Base-by-base conservation (phyloP, 768 basidiomycete species). In the Rhizopogon roseolus region DNA sequence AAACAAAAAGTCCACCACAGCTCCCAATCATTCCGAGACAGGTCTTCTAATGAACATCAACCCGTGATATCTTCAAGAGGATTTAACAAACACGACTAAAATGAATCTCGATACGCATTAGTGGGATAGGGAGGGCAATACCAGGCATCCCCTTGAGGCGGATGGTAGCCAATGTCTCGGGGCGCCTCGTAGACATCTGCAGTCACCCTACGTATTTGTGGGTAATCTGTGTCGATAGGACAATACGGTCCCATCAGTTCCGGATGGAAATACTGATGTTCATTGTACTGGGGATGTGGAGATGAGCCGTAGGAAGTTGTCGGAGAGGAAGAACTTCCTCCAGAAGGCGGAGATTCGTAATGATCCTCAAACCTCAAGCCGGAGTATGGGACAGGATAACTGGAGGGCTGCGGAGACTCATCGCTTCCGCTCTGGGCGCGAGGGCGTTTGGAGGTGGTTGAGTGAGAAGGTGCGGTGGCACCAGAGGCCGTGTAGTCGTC, bases 401-500 rank as follows among this genome's bases (percentile, higher is more conserved):
- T 16, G 25, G 46, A 5, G 5, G 34, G 22, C 19, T 48, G 46
- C 5, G 32, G 14, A 10, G 34, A 37, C 1, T 22, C 46, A 5
- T 36, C 19, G 19, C 34, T 10, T 16, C 34, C 14, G 29, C 46
- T 48, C 8, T 19, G 22, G 32, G 34, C 45, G 41, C 60, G 65
- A 45, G 56, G 53, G 11, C 60, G 65, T 49, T 42, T 63, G 27
- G 50, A 59, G 28, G 37, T 19, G 11, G 45, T 10, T 7, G 41
- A 11, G 17, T 64, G 58, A 57, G 43, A 34, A 22, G 54, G 57
- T 16, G 11, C 29, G 11, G 41, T 3, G n/a, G 25, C 19, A 27
- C 61, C 61, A 56, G 40, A 32, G 41, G 34, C 37, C 42, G 52
- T 41, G 50, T 55, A 14, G 39, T 49, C 41, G 50, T 57, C 60